Evolutionary conservation across 305 asterid genomes (phyloP), one percentile per base, ranked within the genome.

Genomic region (Rubia peregrina): DNA sequence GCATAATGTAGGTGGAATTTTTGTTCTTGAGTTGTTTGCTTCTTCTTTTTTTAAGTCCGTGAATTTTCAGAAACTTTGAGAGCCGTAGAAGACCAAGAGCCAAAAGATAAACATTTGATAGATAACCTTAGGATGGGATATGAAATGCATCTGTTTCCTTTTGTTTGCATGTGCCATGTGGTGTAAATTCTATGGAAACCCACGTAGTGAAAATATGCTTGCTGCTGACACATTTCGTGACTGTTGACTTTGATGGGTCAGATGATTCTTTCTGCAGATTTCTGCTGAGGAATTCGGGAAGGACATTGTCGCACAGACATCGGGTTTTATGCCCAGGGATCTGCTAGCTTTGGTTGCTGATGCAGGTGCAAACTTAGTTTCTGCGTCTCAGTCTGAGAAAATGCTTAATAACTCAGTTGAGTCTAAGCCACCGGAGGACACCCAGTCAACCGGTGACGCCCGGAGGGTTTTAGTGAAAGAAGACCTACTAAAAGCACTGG

Each of bases 311-410:
- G 97, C 96, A 71, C 98, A 93, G 84, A 93, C 98, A 9, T 90
- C 98, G 22, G 98, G 98, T 68, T 93, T 88, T 83, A 83, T 89
- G 91, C 96, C 98, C 65, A 87, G 95, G 83, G 98, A 94, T 84
- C 79, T 94, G 79, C 90, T 80, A 70, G 95, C 98, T 71, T 81
- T 94, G 75, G 70, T 91, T 76, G 96, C 98, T 72, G 98, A 94
- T 86, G 91, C 91, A 53, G 91, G 91, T 82, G 91, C 87, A 74
- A 87, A 82, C 81, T 70, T 88, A 75, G 79, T 87, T 40, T 83
- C 87, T 74, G 85, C 79, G 53, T 65, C 59, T 19, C 76, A 79
- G 73, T 75, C 75, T 67, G 80, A 75, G 74, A 78, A 80, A 71
- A 73, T 70, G 79, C 86, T 84, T 68, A 70, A 76, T 59, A 74